Percentiles rank a stretch among this genome's conserved stretches.
Evolutionary conservation across 1,139 yeast species (phyloP).

Genomic region (Magnusiomyces magnusii): DNA sequence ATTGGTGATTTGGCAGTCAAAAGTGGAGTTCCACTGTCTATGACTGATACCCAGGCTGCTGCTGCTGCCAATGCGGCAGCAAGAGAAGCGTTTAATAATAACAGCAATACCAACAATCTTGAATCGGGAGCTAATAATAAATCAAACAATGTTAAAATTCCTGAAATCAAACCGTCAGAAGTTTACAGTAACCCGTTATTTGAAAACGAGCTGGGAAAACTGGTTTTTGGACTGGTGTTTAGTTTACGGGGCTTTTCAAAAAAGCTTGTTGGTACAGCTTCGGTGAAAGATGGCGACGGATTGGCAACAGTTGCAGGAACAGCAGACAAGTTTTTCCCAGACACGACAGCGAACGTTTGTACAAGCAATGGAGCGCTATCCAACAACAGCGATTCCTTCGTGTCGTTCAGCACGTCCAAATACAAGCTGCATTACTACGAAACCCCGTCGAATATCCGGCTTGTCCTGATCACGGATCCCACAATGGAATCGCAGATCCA

Average conservation of each 20-base stretch:
- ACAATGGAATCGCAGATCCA: slow-evolving; percentile 51
- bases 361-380: not conserved
- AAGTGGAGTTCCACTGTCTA: not conserved
- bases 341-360: not conserved
- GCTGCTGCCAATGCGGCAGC: not conserved
- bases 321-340: slow-evolving; percentile 6
- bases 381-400: slow-evolving; percentile 30
- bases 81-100: not conserved
- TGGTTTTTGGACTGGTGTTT: slow-evolving; percentile 79
- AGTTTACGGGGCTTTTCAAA: slow-evolving; percentile 70
- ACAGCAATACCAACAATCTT: not conserved
- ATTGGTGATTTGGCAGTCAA: not conserved
- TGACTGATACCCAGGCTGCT: not conserved
- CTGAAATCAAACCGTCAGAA: slow-evolving; percentile 9
- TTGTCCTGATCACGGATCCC: slow-evolving; percentile 67
- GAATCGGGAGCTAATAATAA: slow-evolving; percentile 13
- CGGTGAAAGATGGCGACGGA: not conserved
- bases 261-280: slow-evolving; percentile 41
- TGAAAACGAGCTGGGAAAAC: slow-evolving; percentile 35
- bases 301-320: not conserved
- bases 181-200: not conserved
- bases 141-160: not conserved
- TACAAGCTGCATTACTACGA: slow-evolving; percentile 76
- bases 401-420: slow-evolving; percentile 61
- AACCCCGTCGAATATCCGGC: slow-evolving; percentile 69